Evolutionary conservation across 106 monocot genomes (phyloP), one percentile per base, ranked within the genome.

Genomic region (Allium cepa): DNA sequence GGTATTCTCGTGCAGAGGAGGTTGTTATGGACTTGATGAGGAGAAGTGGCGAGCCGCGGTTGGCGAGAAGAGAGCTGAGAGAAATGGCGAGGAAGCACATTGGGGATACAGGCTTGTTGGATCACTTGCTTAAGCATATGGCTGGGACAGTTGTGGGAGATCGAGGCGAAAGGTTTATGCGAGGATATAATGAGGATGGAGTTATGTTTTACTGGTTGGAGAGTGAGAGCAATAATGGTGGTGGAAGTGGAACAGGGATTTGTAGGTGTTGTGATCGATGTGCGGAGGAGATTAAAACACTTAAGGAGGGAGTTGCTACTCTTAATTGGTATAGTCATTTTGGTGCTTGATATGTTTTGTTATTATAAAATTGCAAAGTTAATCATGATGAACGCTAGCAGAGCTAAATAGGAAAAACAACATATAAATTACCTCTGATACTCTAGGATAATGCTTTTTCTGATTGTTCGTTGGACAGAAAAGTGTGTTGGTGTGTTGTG

Each of bases 141-240:
- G 84, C 79, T 1, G 93, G 93, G 14, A 85, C 85, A 73, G 68
- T 69, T 16, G 73, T 85, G 1, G 87, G 87, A 10, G 81, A 83
- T n/a, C 75, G 85, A 10, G 77, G 52, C 0, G 85, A 93, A 81
- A 65, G 93, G 56, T 87, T 99, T 67, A 76, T 80, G 17, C 72
- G 99, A 17, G 79, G 87, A 0, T 92, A 93, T 68, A 99, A 90
- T 68, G 69, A 85, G 1, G 93, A 99, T 18, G 99, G 99, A 3
- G 79, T 78, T 5, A 93, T 99, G 87, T 89, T 87, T 83, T 99
- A 99, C 57, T 99, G 99, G 99, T 69, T 99, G 7, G 99, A 99
- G 73, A 79, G 84, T 7, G 90, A 79, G 0, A 87, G 87, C 3
- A 71, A 87, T 13, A 72, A 62, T 46, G 87, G 93, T 52, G 49